Conservation (phyloP, 2,329 filamentous ascomycete species). For the Colletotrichum lupini region DNA sequence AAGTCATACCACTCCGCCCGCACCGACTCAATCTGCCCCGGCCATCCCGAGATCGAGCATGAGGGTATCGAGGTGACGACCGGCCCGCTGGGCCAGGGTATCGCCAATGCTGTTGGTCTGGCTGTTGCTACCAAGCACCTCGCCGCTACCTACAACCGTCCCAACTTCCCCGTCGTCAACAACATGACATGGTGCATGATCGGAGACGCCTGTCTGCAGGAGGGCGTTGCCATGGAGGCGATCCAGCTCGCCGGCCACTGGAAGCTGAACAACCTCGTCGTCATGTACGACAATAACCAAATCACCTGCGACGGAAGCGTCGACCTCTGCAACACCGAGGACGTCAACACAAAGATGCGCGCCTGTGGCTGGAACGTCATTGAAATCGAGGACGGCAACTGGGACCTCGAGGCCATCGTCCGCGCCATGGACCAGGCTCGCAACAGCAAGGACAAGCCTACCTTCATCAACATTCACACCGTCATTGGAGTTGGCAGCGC, state of each 20-base stretch:
- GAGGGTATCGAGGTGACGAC: conserved; percentile 70
- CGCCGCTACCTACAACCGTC: conserved; percentile 63
- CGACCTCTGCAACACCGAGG: conserved; percentile 63
- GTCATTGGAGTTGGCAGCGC: conserved; percentile 65
- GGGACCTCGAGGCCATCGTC: conserved; percentile 58
- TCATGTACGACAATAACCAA: conserved; percentile 72
- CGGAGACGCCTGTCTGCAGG: conserved; percentile 68
- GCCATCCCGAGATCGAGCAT: conserved; percentile 68
- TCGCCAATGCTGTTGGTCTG: conserved; percentile 70
- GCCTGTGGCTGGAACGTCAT: conserved; percentile 67
- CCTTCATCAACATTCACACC: conserved; percentile 68
- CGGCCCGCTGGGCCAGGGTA: conserved; percentile 67
- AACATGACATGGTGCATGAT: conserved; percentile 68
- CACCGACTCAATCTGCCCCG: conserved; percentile 62
- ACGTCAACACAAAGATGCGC: conserved; percentile 68
- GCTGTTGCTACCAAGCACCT: conserved; percentile 69
- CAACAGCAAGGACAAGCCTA: conserved; percentile 57
- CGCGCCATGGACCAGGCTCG: conserved; percentile 57
- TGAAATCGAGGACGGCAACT: conserved; percentile 63
- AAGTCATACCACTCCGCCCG: conserved; percentile 61
- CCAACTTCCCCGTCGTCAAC: conserved; percentile 58
- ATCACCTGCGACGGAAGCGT: conserved; percentile 69
- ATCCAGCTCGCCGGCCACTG: conserved; percentile 67
- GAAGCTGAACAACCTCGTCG: conserved; percentile 64
- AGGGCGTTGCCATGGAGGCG: conserved; percentile 67